Evolutionary conservation across 306 rosid species (phyloP).

Genomic region (Pachyrhizus erosus): DNA sequence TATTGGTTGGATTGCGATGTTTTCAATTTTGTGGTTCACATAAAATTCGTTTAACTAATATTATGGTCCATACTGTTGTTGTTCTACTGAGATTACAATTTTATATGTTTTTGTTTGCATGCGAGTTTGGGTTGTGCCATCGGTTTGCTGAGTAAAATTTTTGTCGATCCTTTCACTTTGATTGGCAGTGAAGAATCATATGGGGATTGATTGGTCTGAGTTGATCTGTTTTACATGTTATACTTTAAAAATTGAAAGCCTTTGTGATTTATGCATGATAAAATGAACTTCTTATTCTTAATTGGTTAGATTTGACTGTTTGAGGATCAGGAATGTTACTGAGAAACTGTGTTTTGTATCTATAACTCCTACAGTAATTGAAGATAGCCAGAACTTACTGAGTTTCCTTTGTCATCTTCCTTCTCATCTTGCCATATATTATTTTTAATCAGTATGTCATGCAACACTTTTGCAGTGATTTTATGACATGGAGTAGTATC

Average conservation of each 20-base stretch:
- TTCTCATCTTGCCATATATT: neutral
- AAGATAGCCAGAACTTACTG: slow-evolving; percentile 23
- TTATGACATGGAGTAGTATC: neutral
- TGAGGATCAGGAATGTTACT: slow-evolving; percentile 47
- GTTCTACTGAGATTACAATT: neutral
- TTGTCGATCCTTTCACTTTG: slow-evolving; percentile 54
- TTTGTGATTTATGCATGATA: neutral
- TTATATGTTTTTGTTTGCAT: slow-evolving; percentile 30
- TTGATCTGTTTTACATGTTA: slow-evolving; percentile 21
- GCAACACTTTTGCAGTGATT: neutral
- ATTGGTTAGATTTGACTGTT: slow-evolving; percentile 9
- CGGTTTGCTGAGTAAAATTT: neutral
- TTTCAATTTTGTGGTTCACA: slow-evolving; percentile 7
- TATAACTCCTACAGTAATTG: neutral
- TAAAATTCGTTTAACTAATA: neutral
- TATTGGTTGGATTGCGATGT: neutral
- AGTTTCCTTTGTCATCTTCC: slow-evolving; percentile 6
- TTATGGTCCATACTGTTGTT: neutral
- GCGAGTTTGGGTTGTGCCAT: neutral
- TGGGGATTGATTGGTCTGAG: slow-evolving; percentile 51
- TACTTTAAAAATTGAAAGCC: neutral
- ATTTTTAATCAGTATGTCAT: neutral
- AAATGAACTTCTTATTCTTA: neutral
- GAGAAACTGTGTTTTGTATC: slow-evolving; percentile 49
- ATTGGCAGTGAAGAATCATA: slow-evolving; percentile 51